A percentile compares a stretch with the other conserved stretches of the same genome.
phyloP scores from a whole-genome alignment of 2,329 filamentous ascomycete species.

The Aspergillus phoenicis region DNA sequence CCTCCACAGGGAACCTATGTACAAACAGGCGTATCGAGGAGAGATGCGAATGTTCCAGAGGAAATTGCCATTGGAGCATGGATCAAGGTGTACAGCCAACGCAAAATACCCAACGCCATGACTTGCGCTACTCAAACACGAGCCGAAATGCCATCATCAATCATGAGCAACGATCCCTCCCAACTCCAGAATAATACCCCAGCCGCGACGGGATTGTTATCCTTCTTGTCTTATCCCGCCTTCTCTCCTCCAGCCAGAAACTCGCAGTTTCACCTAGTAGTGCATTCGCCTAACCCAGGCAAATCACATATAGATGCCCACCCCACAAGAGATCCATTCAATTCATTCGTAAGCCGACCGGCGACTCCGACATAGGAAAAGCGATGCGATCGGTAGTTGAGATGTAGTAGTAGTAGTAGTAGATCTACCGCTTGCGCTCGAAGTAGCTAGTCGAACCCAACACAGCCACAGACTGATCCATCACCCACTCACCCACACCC shows the following conservation, averaged over 20 bases:
- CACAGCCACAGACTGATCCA: conserved; percentile 94
- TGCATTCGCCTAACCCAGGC: background rate
- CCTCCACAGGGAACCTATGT: conserved; percentile 8
- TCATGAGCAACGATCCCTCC: conserved; percentile 15
- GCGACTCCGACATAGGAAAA: background rate
- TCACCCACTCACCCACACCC: conserved; percentile 93
- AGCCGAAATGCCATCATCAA: conserved; percentile 18
- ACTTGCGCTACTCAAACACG: conserved; percentile 11
- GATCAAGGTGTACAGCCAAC: conserved; percentile 18
- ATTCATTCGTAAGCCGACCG: background rate
- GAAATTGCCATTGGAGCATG: conserved; percentile 6
- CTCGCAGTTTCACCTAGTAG: background rate
- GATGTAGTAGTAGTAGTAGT: background rate
- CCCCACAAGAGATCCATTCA: too few species aligned
- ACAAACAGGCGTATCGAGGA: conserved; percentile 12
- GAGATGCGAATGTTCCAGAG: conserved; percentile 1
- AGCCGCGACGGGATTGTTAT: background rate
- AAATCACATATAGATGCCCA: background rate
- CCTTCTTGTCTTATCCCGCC: background rate
- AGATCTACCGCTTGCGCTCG: conserved; percentile 74
- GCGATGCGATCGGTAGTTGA: background rate
- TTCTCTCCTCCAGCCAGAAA: background rate
- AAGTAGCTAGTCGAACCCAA: conserved; percentile 88
- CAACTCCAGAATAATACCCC: background rate
- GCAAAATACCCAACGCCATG: conserved; percentile 26